Conservation (phyloP, 257 asterid genomes). For the Solanum stenotomum region DNA sequence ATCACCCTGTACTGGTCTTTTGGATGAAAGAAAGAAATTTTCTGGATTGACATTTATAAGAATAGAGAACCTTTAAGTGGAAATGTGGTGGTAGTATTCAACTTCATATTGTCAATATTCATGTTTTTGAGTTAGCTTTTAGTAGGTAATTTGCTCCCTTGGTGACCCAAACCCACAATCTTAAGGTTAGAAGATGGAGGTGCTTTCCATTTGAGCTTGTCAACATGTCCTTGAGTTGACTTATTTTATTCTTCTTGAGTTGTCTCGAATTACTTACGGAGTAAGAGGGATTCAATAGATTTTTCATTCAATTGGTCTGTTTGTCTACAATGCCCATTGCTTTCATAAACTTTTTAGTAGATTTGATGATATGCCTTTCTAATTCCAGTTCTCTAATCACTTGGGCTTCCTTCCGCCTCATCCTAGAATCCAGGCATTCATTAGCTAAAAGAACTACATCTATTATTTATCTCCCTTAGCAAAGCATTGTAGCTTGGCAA, state of each 20-base stretch:
- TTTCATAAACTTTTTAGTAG: neutral
- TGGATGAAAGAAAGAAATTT: neutral
- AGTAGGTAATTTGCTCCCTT: neutral
- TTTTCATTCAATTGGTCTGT: neutral
- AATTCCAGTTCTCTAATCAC: neutral
- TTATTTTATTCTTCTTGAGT: neutral
- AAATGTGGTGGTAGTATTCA: neutral
- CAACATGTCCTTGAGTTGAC: neutral
- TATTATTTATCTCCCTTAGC: neutral
- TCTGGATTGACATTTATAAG: neutral
- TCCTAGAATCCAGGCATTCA: neutral
- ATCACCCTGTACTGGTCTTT: neutral
- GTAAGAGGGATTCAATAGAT: neutral
- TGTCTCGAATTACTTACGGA: neutral
- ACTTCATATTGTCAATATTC: neutral
- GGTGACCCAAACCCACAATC: neutral
- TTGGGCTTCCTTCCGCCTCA: neutral
- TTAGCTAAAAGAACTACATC: neutral
- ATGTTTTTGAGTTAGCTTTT: neutral
- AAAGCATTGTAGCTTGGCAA: neutral
- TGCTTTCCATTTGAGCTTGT: neutral
- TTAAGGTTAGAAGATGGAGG: neutral
- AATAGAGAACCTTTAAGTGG: neutral
- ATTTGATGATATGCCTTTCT: neutral
- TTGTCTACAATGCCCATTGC: neutral